phyloP scores from a whole-genome alignment of 1,139 yeast species.

The Pichiaceae sp. region DNA sequence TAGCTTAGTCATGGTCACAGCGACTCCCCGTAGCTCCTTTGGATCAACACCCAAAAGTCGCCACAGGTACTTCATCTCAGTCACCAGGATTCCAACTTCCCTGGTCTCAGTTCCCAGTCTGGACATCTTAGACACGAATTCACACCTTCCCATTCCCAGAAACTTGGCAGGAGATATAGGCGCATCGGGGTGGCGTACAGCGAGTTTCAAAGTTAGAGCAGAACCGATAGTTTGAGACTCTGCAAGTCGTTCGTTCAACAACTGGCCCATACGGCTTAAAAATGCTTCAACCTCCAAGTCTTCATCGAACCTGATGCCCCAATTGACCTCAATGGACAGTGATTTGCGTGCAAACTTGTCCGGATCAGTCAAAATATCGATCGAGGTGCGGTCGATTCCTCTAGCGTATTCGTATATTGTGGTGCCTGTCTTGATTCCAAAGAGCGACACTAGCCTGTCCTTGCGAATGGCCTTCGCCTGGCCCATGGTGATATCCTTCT shows the following conservation, averaged over 20 bases:
- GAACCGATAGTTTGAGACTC: slow-evolving; percentile 46
- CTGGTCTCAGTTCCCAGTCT: slow-evolving; percentile 58
- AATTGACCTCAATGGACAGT: slow-evolving; percentile 82
- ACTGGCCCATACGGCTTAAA: slow-evolving; percentile 47
- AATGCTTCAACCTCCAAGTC: slow-evolving; percentile 58
- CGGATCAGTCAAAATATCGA: slow-evolving; percentile 39
- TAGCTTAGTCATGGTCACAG: slow-evolving; percentile 57
- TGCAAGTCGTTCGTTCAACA: slow-evolving; percentile 46
- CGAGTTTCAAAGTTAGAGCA: slow-evolving; percentile 53
- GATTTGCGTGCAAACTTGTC: slow-evolving; percentile 54
- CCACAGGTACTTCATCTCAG: slow-evolving; percentile 51
- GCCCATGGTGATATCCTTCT: slow-evolving; percentile 17
- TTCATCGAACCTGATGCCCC: slow-evolving; percentile 73
- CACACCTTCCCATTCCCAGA: slow-evolving; percentile 81
- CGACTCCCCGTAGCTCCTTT: slow-evolving; percentile 67
- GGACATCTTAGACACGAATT: slow-evolving; percentile 49
- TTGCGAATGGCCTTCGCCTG: slow-evolving; percentile 33
- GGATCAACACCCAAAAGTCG: slow-evolving; percentile 47
- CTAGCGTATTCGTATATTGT: slow-evolving; percentile 51
- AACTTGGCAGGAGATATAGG: slow-evolving; percentile 70
- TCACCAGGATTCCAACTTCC: slow-evolving; percentile 51
- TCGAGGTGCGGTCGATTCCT: slow-evolving; percentile 59
- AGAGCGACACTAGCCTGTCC: slow-evolving; percentile 30
- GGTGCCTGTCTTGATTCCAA: slow-evolving; percentile 67
- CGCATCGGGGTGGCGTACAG: slow-evolving; percentile 55